These are phyloP conservation scores for Heracleum sosnowskyi DNA, from an alignment of 129 eudicot genomes.

Conservation along the genomic window DNA sequence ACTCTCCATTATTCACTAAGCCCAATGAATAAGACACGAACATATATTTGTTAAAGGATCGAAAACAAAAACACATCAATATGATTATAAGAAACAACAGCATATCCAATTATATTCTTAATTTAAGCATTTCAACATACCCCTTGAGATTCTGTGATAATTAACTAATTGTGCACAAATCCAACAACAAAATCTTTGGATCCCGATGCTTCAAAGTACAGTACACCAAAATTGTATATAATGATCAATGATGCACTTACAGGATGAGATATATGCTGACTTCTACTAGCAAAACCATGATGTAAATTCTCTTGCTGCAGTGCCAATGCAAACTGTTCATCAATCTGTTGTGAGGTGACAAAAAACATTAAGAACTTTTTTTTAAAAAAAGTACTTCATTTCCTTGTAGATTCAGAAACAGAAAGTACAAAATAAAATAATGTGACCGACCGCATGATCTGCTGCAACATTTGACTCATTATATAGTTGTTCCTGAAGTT, in stretches of 20 bases:
- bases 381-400: neutral
- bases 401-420: neutral
- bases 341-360: slow-evolving; percentile 27
- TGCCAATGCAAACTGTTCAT: slow-evolving; percentile 37
- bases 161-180: neutral
- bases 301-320: slow-evolving; percentile 37
- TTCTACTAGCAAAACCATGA: slow-evolving; percentile 29
- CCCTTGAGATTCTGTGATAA: neutral
- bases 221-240: neutral
- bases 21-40: neutral
- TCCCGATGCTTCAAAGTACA: neutral
- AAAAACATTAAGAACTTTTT: neutral
- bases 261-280: slow-evolving; percentile 26
- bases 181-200: neutral
- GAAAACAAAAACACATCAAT: neutral
- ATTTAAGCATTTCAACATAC: neutral
- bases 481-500: slow-evolving; percentile 91
- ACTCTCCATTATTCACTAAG: neutral
- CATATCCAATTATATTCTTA: neutral
- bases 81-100: neutral
- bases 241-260: slow-evolving; percentile 29
- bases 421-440: slow-evolving; percentile 3
- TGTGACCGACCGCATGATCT: slow-evolving; percentile 39
- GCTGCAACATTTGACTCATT: slow-evolving; percentile 44
- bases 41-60: neutral